Conservation (phyloP, 2,329 filamentous ascomycete genomes). For the Orbilia blumenaviensis region DNA sequence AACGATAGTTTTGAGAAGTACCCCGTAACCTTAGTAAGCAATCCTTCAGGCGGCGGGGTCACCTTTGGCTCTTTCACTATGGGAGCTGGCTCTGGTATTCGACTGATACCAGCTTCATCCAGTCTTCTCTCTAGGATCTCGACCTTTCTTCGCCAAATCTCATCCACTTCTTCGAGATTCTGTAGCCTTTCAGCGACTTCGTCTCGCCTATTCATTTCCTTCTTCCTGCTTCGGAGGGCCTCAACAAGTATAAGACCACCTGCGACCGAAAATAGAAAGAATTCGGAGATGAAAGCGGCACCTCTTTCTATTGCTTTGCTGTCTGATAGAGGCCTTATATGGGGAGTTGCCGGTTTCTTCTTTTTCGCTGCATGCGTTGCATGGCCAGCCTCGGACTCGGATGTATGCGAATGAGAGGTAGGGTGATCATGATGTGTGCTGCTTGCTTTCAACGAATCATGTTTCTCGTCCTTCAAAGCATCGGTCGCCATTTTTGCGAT, state of each 20-base stretch:
- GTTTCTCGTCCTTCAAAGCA: conserved; percentile 55
- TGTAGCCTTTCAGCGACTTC: conserved; percentile 70
- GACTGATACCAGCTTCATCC: conserved; percentile 43
- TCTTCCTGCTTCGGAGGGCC: conserved; percentile 69
- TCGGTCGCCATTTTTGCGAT: conserved; percentile 32
- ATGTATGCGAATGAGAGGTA: not conserved
- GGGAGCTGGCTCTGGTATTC: conserved; percentile 15
- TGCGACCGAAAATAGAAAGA: conserved; percentile 73
- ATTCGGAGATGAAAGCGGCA: conserved; percentile 74
- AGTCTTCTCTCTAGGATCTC: conserved; percentile 48
- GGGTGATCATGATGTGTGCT: conserved; percentile 57
- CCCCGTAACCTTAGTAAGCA: conserved; percentile 13
- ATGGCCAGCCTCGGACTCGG: not conserved
- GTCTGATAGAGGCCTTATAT: conserved; percentile 72
- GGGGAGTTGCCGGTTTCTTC: conserved; percentile 62
- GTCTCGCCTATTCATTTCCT: conserved; percentile 69
- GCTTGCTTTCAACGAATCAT: conserved; percentile 63
- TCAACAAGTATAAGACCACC: conserved; percentile 72
- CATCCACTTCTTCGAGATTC: conserved; percentile 65
- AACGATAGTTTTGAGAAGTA: conserved; percentile 23
- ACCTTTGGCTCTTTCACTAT: conserved; percentile 5
- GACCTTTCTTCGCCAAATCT: conserved; percentile 50
- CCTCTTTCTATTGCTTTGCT: conserved; percentile 75
- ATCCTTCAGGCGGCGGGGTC: not conserved
- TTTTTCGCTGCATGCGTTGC: conserved; percentile 19